Conservation (phyloP, 306 rosid species). For the Inga leiocalycina region DNA sequence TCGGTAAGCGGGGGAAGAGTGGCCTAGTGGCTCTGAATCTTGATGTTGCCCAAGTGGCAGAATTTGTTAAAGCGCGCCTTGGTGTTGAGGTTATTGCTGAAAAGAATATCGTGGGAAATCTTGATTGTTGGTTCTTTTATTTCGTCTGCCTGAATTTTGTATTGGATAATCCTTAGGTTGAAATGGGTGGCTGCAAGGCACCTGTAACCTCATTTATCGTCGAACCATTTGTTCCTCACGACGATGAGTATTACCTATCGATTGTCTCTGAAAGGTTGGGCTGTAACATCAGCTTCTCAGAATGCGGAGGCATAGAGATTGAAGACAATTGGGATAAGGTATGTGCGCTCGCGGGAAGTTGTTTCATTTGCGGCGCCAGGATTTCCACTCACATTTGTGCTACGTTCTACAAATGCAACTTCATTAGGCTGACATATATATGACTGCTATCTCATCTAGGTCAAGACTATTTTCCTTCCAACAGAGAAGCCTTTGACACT, state of each 20-base stretch:
- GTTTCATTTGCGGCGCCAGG: neutral
- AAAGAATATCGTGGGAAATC: neutral
- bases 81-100: constrained; percentile 64
- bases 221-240: constrained; percentile 89
- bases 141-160: constrained; percentile 23
- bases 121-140: constrained; percentile 18
- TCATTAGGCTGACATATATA: neutral
- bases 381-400: neutral
- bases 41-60: constrained; percentile 76
- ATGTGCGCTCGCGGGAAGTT: neutral
- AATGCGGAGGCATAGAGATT: constrained; percentile 81
- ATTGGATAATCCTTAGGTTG: constrained; percentile 56
- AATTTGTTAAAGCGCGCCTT: constrained; percentile 72
- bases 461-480: constrained; percentile 76
- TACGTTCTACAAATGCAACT: neutral
- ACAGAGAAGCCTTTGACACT: constrained; percentile 63
- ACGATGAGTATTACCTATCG: constrained; percentile 79
- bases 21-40: constrained; percentile 77
- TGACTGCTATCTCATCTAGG: constrained; percentile 39
- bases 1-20: constrained; percentile 92
- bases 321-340: constrained; percentile 96
- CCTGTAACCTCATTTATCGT: constrained; percentile 82
- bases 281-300: constrained; percentile 73
- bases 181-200: constrained; percentile 93
- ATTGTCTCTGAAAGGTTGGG: constrained; percentile 86